Evolutionary conservation across 495 filamentous ascomycete genomes (phyloP), one percentile per base, ranked within the genome.

Genomic region (Physcia stellaris): DNA sequence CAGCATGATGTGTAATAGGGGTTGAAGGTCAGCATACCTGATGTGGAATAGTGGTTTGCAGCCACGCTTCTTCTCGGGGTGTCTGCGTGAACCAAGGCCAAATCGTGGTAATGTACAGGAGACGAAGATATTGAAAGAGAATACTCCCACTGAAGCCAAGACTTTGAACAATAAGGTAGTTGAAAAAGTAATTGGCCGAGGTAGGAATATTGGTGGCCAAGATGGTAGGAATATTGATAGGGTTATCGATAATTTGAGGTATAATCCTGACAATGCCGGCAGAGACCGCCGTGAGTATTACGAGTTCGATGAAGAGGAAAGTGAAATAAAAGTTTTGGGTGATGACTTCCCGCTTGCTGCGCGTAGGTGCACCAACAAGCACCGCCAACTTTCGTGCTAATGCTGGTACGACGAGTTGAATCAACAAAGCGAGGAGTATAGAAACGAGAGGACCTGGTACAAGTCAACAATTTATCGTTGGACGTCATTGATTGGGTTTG

Each of bases 261-360:
- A 83, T 69, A 35, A 94, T 63, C 30, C 79, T 79, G 20, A 71
- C 62, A 21, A 81, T 69, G 58, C 84, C 81, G 22, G 79, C 76
- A 7, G 88, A 74, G 39, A 98, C 74, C 9, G 85, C 82, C 30
- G 94, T 87, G 39, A 98, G 76, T 27, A 98, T 62, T 60, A 98
- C 95, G 33, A 96, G 73, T 57, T 95, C 86, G 33, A 95, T 79
- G 59, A 98, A 95, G 4, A 95, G 68, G 58, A 98, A 98, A n/a
- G 77, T 68, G 55, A 96, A 98, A 56, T 90, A 98, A 60, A 87
- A 95, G 41, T 78, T 75, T 56, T 94, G 87, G 4, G 94, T 83
- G 24, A 73, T 72, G 39, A 90, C 68, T 47, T 93, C 78, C 35
- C 80, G 72, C 18, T 77, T 71, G 53, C 78, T 80, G 21, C 85